Evolutionary conservation across 225 moss, liverwort and hornwort species (phyloP).

Genomic region (Straminergon stramineum): DNA sequence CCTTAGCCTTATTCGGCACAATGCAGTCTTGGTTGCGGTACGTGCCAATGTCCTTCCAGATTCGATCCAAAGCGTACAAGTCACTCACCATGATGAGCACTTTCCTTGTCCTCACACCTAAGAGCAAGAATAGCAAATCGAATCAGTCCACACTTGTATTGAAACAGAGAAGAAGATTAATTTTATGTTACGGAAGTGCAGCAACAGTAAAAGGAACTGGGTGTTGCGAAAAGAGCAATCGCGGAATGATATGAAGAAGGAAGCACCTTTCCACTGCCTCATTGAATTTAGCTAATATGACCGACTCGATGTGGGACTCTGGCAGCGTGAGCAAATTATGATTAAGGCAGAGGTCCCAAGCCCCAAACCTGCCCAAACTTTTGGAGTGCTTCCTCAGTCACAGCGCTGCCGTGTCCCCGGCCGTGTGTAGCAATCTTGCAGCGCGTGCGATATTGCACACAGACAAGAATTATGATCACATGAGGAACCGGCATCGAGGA

Average conservation of each 20-base stretch:
- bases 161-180: neutral
- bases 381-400: slow-evolving; percentile 74
- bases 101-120: slow-evolving; percentile 62
- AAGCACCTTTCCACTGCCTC: slow-evolving; percentile 53
- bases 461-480: neutral
- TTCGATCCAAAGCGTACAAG: slow-evolving; percentile 73
- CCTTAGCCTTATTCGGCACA: slow-evolving; percentile 84
- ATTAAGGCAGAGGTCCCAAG: slow-evolving; percentile 74
- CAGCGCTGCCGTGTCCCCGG: slow-evolving; percentile 61
- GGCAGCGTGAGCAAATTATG: slow-evolving; percentile 54
- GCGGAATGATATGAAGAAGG: neutral
- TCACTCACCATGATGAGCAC: slow-evolving; percentile 59
- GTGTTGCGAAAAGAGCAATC: neutral
- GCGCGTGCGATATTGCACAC: slow-evolving; percentile 54
- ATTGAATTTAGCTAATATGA: slow-evolving; percentile 64
- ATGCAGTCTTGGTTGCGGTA: slow-evolving; percentile 81
- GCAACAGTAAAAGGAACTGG: neutral
- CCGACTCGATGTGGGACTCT: slow-evolving; percentile 82
- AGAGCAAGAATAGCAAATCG: neutral
- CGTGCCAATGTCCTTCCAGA: slow-evolving; percentile 84
- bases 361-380: slow-evolving; percentile 69
- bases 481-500: neutral
- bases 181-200: neutral
- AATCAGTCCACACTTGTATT: neutral
- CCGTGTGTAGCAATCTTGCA: slow-evolving; percentile 75